Evolutionary conservation across 1,284 basidiomycete species (phyloP).

Genomic region (Phylloboletellus chloephorus): DNA sequence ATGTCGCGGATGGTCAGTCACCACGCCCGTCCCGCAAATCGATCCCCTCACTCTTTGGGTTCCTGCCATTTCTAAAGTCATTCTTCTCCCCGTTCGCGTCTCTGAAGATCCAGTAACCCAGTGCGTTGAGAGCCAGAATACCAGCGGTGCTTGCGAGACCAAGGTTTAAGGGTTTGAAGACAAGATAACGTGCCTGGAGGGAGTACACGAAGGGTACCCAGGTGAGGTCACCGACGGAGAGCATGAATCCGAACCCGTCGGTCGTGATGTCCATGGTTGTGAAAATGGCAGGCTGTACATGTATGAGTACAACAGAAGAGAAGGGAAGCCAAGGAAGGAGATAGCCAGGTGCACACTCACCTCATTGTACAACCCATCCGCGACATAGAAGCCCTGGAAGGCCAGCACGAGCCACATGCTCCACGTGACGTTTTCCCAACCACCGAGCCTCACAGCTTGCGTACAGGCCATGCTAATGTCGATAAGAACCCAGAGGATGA

Average conservation of each 20-base stretch:
- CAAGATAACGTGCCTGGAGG: constrained; percentile 92
- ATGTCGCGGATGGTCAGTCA: constrained; percentile 6
- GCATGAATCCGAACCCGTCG: constrained; percentile 99
- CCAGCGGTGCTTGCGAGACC: constrained; percentile 56
- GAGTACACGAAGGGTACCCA: constrained; percentile 97
- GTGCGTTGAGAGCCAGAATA: constrained; percentile 64
- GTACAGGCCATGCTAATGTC: constrained; percentile 91
- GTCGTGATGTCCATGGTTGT: constrained; percentile 98
- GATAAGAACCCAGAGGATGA: constrained; percentile 92
- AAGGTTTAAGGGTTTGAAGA: constrained; percentile 80
- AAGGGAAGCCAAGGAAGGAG: not conserved
- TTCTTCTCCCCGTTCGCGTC: constrained; percentile 91
- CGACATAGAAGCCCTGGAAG: constrained; percentile 87
- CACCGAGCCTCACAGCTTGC: constrained; percentile 78
- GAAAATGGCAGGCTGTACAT: constrained; percentile 68
- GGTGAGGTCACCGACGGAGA: constrained; percentile 86
- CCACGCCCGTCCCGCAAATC: not conserved
- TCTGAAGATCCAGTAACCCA: constrained; percentile 93
- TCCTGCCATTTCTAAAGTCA: constrained; percentile 87
- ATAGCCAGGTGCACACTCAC: constrained; percentile 36
- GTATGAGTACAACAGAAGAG: not conserved
- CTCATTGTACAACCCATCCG: constrained; percentile 87
- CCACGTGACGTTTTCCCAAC: constrained; percentile 69
- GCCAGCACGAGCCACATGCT: constrained; percentile 86
- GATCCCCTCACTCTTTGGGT: constrained; percentile 72